Percentiles rank a stretch among this genome's conserved stretches.
These are phyloP conservation scores for Penicillium sclerotigenum DNA, from an alignment of 2,329 filamentous ascomycete species.

Conservation along the genomic window DNA sequence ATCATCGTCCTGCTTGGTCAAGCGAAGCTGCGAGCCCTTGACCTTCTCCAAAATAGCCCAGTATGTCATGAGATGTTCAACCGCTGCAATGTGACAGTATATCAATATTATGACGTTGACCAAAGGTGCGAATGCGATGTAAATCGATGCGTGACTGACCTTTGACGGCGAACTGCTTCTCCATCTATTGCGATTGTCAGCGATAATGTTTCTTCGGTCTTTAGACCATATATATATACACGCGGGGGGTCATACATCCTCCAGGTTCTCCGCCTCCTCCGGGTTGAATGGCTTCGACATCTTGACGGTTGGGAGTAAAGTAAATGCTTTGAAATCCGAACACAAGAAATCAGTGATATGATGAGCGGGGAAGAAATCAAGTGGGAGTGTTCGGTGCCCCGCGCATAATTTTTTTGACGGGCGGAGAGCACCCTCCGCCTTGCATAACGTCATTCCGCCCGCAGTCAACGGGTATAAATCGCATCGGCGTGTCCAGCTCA, in stretches of 20 bases:
- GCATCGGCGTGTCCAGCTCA: neutral
- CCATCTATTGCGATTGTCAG: slow-evolving; percentile 62
- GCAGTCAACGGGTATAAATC: neutral
- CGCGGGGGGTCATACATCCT: slow-evolving; percentile 54
- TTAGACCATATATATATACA: neutral
- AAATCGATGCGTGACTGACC: slow-evolving; percentile 47
- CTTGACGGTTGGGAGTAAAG: slow-evolving; percentile 16
- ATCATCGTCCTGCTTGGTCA: slow-evolving; percentile 93
- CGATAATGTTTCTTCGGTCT: neutral
- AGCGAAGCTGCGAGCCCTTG: slow-evolving; percentile 78
- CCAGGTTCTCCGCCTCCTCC: slow-evolving; percentile 66
- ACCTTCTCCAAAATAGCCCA: slow-evolving; percentile 93
- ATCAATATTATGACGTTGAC: slow-evolving; percentile 7
- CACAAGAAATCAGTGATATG: neutral
- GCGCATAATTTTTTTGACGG: slow-evolving; percentile 34
- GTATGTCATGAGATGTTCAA: slow-evolving; percentile 95
- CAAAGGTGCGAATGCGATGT: neutral
- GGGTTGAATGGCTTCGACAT: slow-evolving; percentile 50
- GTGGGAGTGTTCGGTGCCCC: slow-evolving; percentile 24
- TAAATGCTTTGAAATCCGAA: neutral
- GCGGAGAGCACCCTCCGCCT: slow-evolving; percentile 26
- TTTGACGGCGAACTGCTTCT: slow-evolving; percentile 99
- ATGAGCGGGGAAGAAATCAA: slow-evolving; percentile 1
- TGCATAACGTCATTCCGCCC: slow-evolving; percentile 20
- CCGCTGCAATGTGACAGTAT: slow-evolving; percentile 49